Conservation (phyloP, 1,284 basidiomycete species). For the Rhodotorula sp. region DNA sequence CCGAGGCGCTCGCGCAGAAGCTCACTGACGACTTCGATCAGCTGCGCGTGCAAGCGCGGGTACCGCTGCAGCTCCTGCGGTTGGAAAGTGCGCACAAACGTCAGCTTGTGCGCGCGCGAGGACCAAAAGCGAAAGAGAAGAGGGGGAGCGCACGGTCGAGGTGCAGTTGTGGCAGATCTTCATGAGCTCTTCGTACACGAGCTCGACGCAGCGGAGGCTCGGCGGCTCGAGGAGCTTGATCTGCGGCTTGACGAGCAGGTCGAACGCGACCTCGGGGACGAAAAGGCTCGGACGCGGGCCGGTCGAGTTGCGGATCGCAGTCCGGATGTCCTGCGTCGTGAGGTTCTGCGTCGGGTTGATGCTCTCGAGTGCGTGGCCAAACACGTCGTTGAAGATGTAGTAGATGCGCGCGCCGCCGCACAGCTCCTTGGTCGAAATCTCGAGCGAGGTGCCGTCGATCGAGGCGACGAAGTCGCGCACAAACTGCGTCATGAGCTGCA, state of each 20-base stretch:
- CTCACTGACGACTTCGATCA: conserved; percentile 97
- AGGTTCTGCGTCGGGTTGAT: conserved; percentile 91
- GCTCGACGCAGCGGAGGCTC: conserved; percentile 90
- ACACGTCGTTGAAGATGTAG: conserved; percentile 99
- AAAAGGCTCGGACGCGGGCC: conserved; percentile 95
- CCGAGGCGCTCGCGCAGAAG: conserved; percentile 91
- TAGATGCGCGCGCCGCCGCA: conserved; percentile 97
- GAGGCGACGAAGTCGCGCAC: conserved; percentile 96
- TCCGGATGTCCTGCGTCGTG: conserved; percentile 92
- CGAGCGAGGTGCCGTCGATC: conserved; percentile 96
- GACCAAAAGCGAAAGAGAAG: background rate
- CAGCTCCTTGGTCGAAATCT: conserved; percentile 97
- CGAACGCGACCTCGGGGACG: conserved; percentile 96
- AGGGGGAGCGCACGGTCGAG: conserved; percentile 63
- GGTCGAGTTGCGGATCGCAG: conserved; percentile 97
- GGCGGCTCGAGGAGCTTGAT: conserved; percentile 95
- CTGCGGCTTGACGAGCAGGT: conserved; percentile 96
- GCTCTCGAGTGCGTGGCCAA: conserved; percentile 84
- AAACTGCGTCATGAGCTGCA: conserved; percentile 98
- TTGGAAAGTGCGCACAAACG: background rate
- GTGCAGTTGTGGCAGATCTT: conserved; percentile 99
- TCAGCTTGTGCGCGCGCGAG: background rate
- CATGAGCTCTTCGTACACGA: conserved; percentile 98
- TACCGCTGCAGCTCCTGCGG: conserved; percentile 94
- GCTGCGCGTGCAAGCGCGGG: conserved; percentile 86